A percentile compares a stretch with the other conserved stretches of the same genome.
Conservation (phyloP, 306 rosid genomes). For the Amphicarpaea edgeworthii region DNA sequence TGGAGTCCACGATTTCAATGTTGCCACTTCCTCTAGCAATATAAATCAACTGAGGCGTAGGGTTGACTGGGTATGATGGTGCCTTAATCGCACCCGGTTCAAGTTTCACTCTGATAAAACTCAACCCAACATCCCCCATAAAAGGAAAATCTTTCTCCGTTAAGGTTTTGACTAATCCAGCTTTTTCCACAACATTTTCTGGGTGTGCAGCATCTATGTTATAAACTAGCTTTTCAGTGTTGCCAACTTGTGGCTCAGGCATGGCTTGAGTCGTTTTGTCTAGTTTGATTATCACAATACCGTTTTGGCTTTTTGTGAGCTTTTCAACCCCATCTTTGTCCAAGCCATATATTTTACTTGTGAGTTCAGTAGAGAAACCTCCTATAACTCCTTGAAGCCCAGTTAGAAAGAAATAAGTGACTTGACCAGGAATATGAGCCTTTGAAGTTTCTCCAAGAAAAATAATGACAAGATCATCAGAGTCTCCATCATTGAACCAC, state of each 20-base stretch:
- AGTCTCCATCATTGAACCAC: constrained; percentile 77
- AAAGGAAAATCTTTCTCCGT: constrained; percentile 56
- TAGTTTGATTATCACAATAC: constrained; percentile 51
- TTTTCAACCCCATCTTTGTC: constrained; percentile 44
- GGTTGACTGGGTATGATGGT: constrained; percentile 49
- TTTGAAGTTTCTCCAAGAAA: constrained; percentile 62
- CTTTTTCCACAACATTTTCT: constrained; percentile 24
- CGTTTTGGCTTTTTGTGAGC: constrained; percentile 61
- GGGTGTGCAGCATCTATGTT: constrained; percentile 47
- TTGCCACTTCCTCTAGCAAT: constrained; percentile 59
- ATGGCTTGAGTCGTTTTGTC: constrained; percentile 41
- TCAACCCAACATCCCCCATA: constrained; percentile 59
- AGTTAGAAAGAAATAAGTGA: constrained; percentile 56
- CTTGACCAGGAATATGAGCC: constrained; percentile 53
- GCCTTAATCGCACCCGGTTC: constrained; percentile 50
- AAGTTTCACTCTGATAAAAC: constrained; percentile 53
- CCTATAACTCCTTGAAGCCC: constrained; percentile 55
- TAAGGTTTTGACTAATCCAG: constrained; percentile 47
- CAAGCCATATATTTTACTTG: constrained; percentile 42
- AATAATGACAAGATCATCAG: constrained; percentile 49
- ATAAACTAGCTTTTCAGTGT: constrained; percentile 46
- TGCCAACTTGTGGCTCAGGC: constrained; percentile 50
- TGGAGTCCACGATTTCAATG: constrained; percentile 60
- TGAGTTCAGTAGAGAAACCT: constrained; percentile 60
- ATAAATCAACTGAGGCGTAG: constrained; percentile 56